Evolutionary conservation across 1,284 basidiomycete genomes (phyloP).

Genomic region (Boletellus deceptivus): DNA sequence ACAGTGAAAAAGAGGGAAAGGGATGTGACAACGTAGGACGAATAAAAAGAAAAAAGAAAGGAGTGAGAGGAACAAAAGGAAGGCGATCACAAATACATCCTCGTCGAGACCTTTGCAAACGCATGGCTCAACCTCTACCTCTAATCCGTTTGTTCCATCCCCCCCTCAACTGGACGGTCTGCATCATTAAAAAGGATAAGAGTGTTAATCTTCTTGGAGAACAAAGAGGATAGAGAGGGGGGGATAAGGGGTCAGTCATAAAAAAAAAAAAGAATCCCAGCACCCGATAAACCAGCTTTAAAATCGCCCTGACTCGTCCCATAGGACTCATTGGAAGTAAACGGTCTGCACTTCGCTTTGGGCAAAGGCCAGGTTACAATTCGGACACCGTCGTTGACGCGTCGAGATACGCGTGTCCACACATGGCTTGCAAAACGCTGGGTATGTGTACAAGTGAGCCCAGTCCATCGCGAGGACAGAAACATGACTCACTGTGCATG

Average conservation of each 20-base stretch:
- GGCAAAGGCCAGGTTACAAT: constrained; percentile 84
- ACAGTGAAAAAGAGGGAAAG: neutral
- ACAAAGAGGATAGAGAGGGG: neutral
- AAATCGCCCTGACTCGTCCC: neutral
- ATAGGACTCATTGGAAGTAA: constrained; percentile 70
- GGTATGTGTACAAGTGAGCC: neutral
- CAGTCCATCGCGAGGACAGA: constrained; percentile 2
- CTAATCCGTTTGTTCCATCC: neutral
- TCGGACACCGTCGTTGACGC: constrained; percentile 94
- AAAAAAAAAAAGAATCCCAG: neutral
- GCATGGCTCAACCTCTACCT: neutral
- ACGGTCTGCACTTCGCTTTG: constrained; percentile 85
- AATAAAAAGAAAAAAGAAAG: neutral
- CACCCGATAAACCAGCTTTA: neutral
- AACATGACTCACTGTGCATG: constrained; percentile 75
- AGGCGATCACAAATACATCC: constrained; percentile 6
- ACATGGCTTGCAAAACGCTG: constrained; percentile 88
- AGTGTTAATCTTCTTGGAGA: constrained; percentile 11
- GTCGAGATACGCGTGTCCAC: constrained; percentile 87
- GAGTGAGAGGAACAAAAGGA: no score
- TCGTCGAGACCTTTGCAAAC: neutral
- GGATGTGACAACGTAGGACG: neutral
- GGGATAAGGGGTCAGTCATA: no score
- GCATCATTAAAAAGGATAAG: constrained; percentile 9
- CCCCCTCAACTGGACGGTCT: neutral